These are phyloP conservation scores for Pterocarpus macrocarpus DNA, from an alignment of 306 rosid genomes.

Conservation along the genomic window DNA sequence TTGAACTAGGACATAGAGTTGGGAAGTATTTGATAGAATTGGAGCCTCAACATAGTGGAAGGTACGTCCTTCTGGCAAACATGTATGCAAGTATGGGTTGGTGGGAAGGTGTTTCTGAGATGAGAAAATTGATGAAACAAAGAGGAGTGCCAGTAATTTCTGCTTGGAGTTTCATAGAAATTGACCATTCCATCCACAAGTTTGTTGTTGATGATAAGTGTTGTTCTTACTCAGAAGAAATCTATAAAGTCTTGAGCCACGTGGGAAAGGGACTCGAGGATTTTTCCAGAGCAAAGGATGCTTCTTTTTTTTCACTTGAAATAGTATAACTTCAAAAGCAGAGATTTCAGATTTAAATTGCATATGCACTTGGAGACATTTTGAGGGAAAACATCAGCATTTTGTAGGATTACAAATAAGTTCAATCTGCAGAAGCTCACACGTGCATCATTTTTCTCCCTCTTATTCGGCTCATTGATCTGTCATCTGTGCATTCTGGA, in stretches of 20 bases:
- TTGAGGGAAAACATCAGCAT: background rate
- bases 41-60: slow-evolving; percentile 64
- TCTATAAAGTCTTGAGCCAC: background rate
- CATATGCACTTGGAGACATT: background rate
- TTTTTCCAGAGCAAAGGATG: background rate
- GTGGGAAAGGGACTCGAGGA: background rate
- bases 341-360: background rate
- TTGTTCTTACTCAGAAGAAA: background rate
- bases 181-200: slow-evolving; percentile 46
- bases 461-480: background rate
- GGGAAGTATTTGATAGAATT: slow-evolving; percentile 61
- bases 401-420: background rate
- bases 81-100: slow-evolving; percentile 58
- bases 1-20: slow-evolving; percentile 59
- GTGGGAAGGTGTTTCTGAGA: slow-evolving; percentile 60
- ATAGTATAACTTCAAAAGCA: background rate
- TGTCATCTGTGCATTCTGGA: background rate
- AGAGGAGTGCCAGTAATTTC: slow-evolving; percentile 46
- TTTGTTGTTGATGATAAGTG: background rate
- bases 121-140: slow-evolving; percentile 59
- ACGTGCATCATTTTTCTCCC: background rate
- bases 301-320: background rate
- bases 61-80: slow-evolving; percentile 61
- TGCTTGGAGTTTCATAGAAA: slow-evolving; percentile 69
- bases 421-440: background rate